Percentiles rank a stretch among this genome's conserved stretches.
These are phyloP conservation scores for Oryza punctata DNA, from an alignment of 176 grass and related monocot species.

Conservation along the genomic window DNA sequence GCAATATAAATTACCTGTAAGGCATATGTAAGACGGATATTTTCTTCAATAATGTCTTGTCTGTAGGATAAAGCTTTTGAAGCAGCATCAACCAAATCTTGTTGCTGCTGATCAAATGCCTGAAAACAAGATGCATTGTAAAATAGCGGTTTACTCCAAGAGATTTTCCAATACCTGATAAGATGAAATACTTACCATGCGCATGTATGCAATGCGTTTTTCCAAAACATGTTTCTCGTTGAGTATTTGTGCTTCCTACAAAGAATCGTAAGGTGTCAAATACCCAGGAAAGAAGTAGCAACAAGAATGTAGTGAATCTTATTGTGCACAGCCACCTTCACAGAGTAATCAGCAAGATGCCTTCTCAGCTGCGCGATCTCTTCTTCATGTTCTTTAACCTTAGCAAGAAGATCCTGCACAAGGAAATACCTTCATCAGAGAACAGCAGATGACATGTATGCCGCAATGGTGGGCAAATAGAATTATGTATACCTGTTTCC, in stretches of 20 bases:
- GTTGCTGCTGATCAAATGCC: slow-evolving; percentile 97
- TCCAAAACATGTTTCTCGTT: slow-evolving; percentile 85
- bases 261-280: slow-evolving; percentile 22
- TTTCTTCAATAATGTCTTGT: slow-evolving; percentile 97
- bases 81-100: slow-evolving; percentile 95
- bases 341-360: slow-evolving; percentile 82
- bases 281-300: neutral
- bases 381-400: slow-evolving; percentile 90
- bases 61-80: slow-evolving; percentile 98
- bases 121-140: slow-evolving; percentile 21
- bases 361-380: slow-evolving; percentile 85
- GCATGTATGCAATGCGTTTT: slow-evolving; percentile 97
- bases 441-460: neutral
- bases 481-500: slow-evolving; percentile 72
- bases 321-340: slow-evolving; percentile 53
- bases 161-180: neutral
- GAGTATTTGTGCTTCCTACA: slow-evolving; percentile 88
- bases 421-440: slow-evolving; percentile 24
- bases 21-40: slow-evolving; percentile 87
- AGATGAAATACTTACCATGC: slow-evolving; percentile 56
- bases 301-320: neutral
- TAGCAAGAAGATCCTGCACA: slow-evolving; percentile 72
- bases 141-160: neutral
- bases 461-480: neutral
- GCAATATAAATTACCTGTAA: slow-evolving; percentile 64